A percentile compares a stretch with the other conserved stretches of the same genome.
These are phyloP conservation scores for Diversispora epigaea DNA, from an alignment of 192 early-diverging fungal genomes.

Conservation along the genomic window DNA sequence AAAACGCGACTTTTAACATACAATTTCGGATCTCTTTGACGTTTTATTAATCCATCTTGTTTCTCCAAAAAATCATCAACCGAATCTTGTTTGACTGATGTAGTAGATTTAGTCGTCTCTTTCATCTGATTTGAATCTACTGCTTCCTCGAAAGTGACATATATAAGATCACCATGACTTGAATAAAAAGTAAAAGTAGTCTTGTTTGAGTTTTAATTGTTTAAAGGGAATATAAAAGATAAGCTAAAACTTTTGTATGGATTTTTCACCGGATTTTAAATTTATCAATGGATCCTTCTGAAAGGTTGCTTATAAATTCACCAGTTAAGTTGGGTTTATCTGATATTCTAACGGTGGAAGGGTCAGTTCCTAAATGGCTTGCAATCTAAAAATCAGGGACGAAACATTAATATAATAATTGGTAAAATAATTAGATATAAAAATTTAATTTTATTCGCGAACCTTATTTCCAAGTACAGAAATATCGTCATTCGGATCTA, in stretches of 20 bases:
- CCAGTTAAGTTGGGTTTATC: conserved; percentile 39
- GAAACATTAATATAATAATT: not conserved
- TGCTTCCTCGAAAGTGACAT: conserved; percentile 43
- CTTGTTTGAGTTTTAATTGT: not conserved
- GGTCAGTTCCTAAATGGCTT: conserved; percentile 41
- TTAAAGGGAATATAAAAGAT: not conserved
- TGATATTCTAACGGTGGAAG: conserved; percentile 43
- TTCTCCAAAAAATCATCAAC: conserved; percentile 83
- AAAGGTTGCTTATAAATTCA: conserved; percentile 34
- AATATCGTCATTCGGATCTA: conserved; percentile 57
- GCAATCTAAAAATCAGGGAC: conserved; percentile 40
- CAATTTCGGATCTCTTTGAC: conserved; percentile 77
- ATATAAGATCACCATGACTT: conserved; percentile 59
- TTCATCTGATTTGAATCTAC: not conserved
- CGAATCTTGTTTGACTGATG: conserved; percentile 55
- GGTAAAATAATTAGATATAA: not conserved
- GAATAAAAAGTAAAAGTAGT: not conserved
- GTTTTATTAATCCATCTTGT: conserved; percentile 78
- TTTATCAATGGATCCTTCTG: conserved; percentile 38
- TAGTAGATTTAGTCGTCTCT: not conserved
- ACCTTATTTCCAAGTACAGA: conserved; percentile 57
- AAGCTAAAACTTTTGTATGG: not conserved
- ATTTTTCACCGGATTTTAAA: conserved; percentile 42
- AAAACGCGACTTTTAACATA: conserved; percentile 42
- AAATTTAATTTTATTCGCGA: not conserved